Percentiles rank a stretch among this genome's conserved stretches.
These are phyloP conservation scores for Pachyrhizus erosus DNA, from an alignment of 306 rosid genomes.

Conservation along the genomic window DNA sequence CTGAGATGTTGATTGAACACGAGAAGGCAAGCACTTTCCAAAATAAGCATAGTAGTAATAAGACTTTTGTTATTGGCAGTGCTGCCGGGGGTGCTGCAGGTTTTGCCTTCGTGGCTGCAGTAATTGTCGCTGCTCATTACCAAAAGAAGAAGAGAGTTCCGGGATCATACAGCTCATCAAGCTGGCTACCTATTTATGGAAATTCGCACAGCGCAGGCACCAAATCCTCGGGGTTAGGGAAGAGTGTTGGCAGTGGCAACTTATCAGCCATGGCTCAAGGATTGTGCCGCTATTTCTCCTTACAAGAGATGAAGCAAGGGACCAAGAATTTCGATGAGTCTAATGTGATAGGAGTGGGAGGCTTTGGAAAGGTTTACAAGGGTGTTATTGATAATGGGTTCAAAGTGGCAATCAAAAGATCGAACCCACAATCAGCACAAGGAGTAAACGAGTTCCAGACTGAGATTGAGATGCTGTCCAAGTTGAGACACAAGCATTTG, in stretches of 20 bases:
- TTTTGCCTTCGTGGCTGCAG: conserved; percentile 54
- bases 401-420: conserved; percentile 58
- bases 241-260: conserved; percentile 45
- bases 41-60: background rate
- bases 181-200: conserved; percentile 58
- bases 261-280: conserved; percentile 57
- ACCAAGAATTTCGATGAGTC: conserved; percentile 59
- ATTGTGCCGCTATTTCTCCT: conserved; percentile 54
- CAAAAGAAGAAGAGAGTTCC: conserved; percentile 39
- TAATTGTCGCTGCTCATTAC: conserved; percentile 28
- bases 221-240: conserved; percentile 49
- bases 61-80: conserved; percentile 40
- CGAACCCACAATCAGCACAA: conserved; percentile 62
- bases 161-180: conserved; percentile 38
- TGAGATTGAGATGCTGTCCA: conserved; percentile 64
- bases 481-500: conserved; percentile 62
- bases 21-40: conserved; percentile 33
- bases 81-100: conserved; percentile 62
- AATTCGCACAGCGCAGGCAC: conserved; percentile 33
- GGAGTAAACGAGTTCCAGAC: conserved; percentile 63
- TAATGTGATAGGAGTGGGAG: conserved; percentile 67
- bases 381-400: conserved; percentile 56
- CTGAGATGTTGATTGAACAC: conserved; percentile 40
- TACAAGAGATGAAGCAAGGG: conserved; percentile 56
- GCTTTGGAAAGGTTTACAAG: conserved; percentile 64